Evolutionary conservation across 1,139 yeast species (phyloP).

Genomic region (Zygosaccharomyces pseudobailii): DNA sequence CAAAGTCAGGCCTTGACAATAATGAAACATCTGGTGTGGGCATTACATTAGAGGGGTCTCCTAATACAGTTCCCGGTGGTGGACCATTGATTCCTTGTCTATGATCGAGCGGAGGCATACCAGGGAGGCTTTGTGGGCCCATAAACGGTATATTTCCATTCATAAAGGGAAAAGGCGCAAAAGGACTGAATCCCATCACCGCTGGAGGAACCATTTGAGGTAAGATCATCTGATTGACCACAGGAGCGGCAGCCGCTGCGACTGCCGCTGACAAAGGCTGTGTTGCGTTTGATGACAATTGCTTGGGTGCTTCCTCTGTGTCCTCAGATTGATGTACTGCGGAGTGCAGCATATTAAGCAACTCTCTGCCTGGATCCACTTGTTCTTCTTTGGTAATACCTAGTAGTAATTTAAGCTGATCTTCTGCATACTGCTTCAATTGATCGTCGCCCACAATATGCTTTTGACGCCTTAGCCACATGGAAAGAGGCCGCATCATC

Average conservation of each 20-base stretch:
- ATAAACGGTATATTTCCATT: conserved; percentile 31
- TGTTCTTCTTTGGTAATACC: conserved; percentile 45
- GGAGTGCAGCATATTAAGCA: conserved; percentile 56
- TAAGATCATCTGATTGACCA: conserved; percentile 1
- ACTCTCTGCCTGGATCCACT: conserved; percentile 71
- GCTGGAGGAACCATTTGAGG: conserved; percentile 14
- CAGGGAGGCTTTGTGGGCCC: conserved; percentile 20
- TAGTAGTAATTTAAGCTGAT: conserved; percentile 56
- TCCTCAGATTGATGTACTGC: conserved; percentile 34
- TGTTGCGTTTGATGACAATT: conserved; percentile 22
- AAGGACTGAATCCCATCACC: conserved; percentile 26
- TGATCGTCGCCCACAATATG: conserved; percentile 51
- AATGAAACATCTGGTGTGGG: conserved; percentile 14
- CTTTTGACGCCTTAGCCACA: conserved; percentile 53
- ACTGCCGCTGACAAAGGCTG: conserved; percentile 10
- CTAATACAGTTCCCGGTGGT: conserved; percentile 9
- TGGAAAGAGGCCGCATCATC: conserved; percentile 53
- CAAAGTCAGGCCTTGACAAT: conserved; percentile 13
- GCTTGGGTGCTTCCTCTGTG: conserved; percentile 18
- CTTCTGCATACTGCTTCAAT: conserved; percentile 49
- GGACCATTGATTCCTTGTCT: conserved; percentile 9
- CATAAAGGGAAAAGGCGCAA: conserved; percentile 35
- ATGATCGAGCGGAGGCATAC: conserved; percentile 19
- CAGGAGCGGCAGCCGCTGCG: neutral
- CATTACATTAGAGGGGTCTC: conserved; percentile 20